Evolutionary conservation across 2,329 filamentous ascomycete genomes (phyloP), one percentile per base, ranked within the genome.

Genomic region (Zelopaecilomyces penicillatus): DNA sequence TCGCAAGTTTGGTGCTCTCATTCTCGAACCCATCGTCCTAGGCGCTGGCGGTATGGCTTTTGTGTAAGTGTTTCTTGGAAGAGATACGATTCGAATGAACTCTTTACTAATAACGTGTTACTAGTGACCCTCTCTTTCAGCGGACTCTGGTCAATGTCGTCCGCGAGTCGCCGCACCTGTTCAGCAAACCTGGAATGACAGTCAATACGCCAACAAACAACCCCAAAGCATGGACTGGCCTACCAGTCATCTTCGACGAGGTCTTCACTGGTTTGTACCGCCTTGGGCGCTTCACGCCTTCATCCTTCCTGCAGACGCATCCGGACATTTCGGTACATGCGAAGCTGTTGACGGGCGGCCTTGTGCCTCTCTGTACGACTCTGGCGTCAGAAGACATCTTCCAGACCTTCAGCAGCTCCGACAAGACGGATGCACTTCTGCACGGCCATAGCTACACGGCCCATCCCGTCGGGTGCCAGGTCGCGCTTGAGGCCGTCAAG

Each of bases 381-480:
- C 66, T 86, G 4, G 85, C 87, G 0, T 88, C 83, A 32, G 71
- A 88, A 47, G 74, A 72, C 47, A 82, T 94, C 38, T 93, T 89
- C 61, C 57, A 78, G 1, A 77, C 79, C 0, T 94, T 94, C 57
- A 67, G 77, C 9, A 82, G 82, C 42, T 69, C 76, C 1, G 80
- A 87, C 40, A 94, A 93, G 65, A 80, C 77, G 1, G 85, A 91
- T 52, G 87, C 87, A 0, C 65, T 94, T 5, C 68, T 94, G 4
- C 88, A 94, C 54, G 87, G 87, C 0, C 87, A 94, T 59, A 91
- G 85, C 60, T 94, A 94, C 64, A 94, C 87, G 0, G 87, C 87
- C 0, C 87, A 94, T 61, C 75, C 88, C 0, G 76, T 93, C 1
- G 88, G 87, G 0, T 94, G 87, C 54, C 78, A 83, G 37, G 85